Conservation (phyloP, 495 filamentous ascomycete genomes). For the Cairneyella variabilis region DNA sequence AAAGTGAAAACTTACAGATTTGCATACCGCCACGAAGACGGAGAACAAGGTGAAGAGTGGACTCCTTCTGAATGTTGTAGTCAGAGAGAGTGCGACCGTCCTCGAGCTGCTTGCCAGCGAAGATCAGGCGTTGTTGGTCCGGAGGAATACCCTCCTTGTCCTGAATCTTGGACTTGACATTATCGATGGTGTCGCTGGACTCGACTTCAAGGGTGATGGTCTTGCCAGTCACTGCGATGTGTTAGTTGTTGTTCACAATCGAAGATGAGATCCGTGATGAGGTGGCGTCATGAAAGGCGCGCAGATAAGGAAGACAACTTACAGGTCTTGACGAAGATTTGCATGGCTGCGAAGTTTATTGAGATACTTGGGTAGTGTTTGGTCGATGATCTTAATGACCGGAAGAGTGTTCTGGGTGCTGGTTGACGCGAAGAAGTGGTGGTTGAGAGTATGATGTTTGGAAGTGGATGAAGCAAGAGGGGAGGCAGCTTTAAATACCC, state of each 20-base stretch:
- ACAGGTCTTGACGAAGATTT: constrained; percentile 98
- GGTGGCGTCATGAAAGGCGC: constrained; percentile 26
- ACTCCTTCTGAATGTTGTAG: constrained; percentile 99
- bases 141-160: constrained; percentile 99
- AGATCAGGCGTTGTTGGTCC: constrained; percentile 97
- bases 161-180: constrained; percentile 98
- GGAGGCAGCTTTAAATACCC: constrained; percentile 28
- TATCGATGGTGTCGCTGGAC: constrained; percentile 97
- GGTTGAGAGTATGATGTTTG: constrained; percentile 1
- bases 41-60: constrained; percentile 90
- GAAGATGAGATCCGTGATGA: constrained; percentile 19
- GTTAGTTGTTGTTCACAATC: constrained; percentile 26
- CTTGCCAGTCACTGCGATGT: constrained; percentile 77
- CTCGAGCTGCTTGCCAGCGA: constrained; percentile 97
- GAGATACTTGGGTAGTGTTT: constrained; percentile 5
- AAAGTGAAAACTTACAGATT: constrained; percentile 50
- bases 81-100: constrained; percentile 94
- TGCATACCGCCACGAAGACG: constrained; percentile 99
- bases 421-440: not conserved
- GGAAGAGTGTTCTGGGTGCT: no score
- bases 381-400: constrained; percentile 8
- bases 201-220: constrained; percentile 99
- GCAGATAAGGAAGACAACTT: constrained; percentile 41
- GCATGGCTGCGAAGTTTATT: constrained; percentile 55
- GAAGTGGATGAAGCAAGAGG: constrained; percentile 16